Conservation (phyloP, 768 basidiomycete species). For the Clathrus columnatus region DNA sequence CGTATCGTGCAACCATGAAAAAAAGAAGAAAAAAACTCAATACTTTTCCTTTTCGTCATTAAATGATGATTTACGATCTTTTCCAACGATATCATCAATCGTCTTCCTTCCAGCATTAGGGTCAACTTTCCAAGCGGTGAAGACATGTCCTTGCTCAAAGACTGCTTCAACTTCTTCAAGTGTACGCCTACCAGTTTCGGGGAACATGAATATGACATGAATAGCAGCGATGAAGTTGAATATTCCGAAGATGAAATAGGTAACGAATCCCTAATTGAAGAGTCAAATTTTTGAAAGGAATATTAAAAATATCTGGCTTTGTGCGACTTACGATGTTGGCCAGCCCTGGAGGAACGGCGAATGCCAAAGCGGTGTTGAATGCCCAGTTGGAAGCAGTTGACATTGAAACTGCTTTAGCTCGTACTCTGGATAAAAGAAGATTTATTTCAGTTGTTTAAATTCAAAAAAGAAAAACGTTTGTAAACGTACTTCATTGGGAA, state of each 20-base stretch:
- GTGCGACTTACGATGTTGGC: constrained; percentile 50
- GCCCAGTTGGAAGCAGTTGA: constrained; percentile 39
- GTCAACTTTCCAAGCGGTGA: constrained; percentile 62
- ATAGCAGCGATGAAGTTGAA: constrained; percentile 68
- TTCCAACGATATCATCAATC: constrained; percentile 37
- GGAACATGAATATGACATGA: constrained; percentile 73
- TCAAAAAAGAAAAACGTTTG: not conserved
- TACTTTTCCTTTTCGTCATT: not conserved
- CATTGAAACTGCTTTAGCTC: constrained; percentile 49
- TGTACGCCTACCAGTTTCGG: constrained; percentile 63
- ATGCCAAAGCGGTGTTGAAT: constrained; percentile 69
- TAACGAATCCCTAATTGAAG: constrained; percentile 22
- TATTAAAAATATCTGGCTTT: not conserved
- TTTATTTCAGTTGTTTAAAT: no score
- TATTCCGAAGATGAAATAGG: constrained; percentile 69
- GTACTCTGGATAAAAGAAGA: constrained; percentile 30
- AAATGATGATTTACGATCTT: not conserved
- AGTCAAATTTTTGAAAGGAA: not conserved
- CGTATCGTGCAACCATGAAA: no score
- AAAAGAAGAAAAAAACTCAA: no score
- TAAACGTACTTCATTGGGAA: constrained; percentile 40
- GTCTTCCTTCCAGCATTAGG: constrained; percentile 56
- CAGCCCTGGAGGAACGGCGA: constrained; percentile 66
- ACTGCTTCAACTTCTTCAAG: constrained; percentile 77
- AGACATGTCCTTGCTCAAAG: constrained; percentile 59